Conservation (phyloP, 495 filamentous ascomycete species). For the Astrocystis sublimbata region DNA sequence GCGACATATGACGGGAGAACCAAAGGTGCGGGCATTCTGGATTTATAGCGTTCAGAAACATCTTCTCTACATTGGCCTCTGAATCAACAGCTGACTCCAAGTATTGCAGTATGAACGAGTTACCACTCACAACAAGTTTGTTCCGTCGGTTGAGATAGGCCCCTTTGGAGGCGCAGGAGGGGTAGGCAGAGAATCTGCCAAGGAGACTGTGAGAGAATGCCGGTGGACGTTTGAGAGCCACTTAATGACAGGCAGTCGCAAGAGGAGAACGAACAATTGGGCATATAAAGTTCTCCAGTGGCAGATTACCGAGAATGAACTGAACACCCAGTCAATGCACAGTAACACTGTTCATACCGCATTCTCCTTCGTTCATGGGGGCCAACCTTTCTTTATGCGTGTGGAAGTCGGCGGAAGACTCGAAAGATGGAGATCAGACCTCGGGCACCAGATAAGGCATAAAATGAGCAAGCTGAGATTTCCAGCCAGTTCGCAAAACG, state of each 20-base stretch:
- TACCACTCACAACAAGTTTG: neutral
- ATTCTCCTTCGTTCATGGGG: neutral
- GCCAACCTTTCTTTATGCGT: neutral
- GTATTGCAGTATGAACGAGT: slow-evolving; percentile 4
- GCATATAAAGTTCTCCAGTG: slow-evolving; percentile 14
- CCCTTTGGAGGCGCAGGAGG: slow-evolving; percentile 8
- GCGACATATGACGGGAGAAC: slow-evolving; percentile 11
- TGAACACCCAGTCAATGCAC: neutral
- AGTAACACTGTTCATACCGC: neutral
- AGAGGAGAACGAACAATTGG: slow-evolving; percentile 17
- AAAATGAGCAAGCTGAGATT: slow-evolving; percentile 12
- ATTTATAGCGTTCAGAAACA: too few relatives aligned
- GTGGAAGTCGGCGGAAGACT: neutral
- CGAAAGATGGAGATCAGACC: slow-evolving; percentile 12
- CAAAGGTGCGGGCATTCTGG: slow-evolving; percentile 4
- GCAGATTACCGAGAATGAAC: neutral
- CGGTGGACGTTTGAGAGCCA: slow-evolving; percentile 18
- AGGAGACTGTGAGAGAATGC: slow-evolving; percentile 8
- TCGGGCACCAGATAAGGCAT: slow-evolving; percentile 13
- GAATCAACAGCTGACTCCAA: neutral
- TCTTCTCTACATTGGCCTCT: too few relatives aligned
- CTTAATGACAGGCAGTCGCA: slow-evolving; percentile 4
- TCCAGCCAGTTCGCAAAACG: slow-evolving; percentile 1
- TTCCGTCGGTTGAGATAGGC: slow-evolving; percentile 14
- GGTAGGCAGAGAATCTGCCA: slow-evolving; percentile 9